Evolutionary conservation across 208 protist genomes (phyloP).

Genomic region (Angomonas deanei): DNA sequence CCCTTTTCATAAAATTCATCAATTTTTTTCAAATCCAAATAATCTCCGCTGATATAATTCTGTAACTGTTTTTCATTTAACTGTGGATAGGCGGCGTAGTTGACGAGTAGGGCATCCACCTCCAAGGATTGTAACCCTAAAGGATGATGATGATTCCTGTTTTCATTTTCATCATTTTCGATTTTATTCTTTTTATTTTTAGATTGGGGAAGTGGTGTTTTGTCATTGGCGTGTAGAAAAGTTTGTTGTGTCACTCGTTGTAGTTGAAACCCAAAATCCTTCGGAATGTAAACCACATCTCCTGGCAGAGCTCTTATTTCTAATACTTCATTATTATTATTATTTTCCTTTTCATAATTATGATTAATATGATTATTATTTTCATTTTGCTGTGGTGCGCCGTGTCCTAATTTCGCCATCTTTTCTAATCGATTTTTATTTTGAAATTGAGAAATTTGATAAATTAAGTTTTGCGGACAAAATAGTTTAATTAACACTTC

Average conservation of each 20-base stretch:
- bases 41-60: neutral
- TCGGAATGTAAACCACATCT: conserved; percentile 75
- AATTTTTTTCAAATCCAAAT: neutral
- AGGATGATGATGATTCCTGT: too few relatives aligned
- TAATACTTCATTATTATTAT: conserved; percentile 18
- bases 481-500: conserved; percentile 63
- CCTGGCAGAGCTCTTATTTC: conserved; percentile 73
- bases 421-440: conserved; percentile 35
- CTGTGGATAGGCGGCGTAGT: neutral
- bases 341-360: neutral
- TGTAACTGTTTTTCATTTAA: neutral
- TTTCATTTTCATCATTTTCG: too few relatives aligned
- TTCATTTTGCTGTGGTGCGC: neutral
- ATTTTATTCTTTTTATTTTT: neutral
- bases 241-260: conserved; percentile 35
- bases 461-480: conserved; percentile 30
- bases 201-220: neutral
- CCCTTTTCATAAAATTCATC: neutral
- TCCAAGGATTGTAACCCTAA: too few relatives aligned
- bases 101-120: neutral
- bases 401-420: neutral
- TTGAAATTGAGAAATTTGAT: conserved; percentile 40
- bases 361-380: neutral
- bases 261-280: conserved; percentile 51
- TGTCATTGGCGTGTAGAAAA: neutral